A percentile compares a stretch with the other conserved stretches of the same genome.
These are phyloP conservation scores for Inosperma sp. DNA, from an alignment of 768 basidiomycete genomes.

Conservation along the genomic window DNA sequence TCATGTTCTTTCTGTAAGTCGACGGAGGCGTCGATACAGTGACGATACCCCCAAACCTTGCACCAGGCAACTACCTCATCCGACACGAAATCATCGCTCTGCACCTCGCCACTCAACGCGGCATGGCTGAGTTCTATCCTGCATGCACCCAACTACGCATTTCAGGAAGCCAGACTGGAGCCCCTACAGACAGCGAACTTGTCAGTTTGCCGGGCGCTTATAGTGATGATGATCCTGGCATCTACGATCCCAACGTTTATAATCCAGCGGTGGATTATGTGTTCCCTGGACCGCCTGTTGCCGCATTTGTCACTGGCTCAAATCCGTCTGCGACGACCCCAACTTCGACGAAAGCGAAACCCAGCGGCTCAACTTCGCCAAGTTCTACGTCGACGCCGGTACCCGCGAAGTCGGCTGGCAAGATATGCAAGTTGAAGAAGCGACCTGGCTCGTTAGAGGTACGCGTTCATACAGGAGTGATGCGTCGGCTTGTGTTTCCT, in stretches of 20 bases:
- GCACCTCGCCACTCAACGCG: conserved; percentile 50
- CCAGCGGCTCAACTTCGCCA: not conserved
- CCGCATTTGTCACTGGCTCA: conserved; percentile 3
- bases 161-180: conserved; percentile 50
- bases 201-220: conserved; percentile 74
- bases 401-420: not conserved
- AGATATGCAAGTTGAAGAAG: conserved; percentile 3
- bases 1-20: too few relatives aligned
- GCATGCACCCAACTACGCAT: conserved; percentile 59
- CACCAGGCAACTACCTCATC: conserved; percentile 69
- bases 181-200: conserved; percentile 43
- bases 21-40: conserved; percentile 38
- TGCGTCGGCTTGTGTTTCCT: not conserved
- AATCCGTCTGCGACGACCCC: not conserved
- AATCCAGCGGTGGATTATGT: conserved; percentile 30
- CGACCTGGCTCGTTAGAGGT: not conserved
- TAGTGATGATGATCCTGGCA: conserved; percentile 64
- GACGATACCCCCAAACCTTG: conserved; percentile 47
- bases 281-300: conserved; percentile 21
- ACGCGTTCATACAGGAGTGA: not conserved
- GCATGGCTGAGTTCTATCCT: conserved; percentile 80
- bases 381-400: not conserved
- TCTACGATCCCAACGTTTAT: conserved; percentile 50
- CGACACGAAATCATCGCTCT: conserved; percentile 80
- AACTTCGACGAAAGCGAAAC: not conserved